Evolutionary conservation across 148 eudicot species (phyloP), one percentile per base, ranked within the genome.

Genomic region (Persicaria tinctoria): DNA sequence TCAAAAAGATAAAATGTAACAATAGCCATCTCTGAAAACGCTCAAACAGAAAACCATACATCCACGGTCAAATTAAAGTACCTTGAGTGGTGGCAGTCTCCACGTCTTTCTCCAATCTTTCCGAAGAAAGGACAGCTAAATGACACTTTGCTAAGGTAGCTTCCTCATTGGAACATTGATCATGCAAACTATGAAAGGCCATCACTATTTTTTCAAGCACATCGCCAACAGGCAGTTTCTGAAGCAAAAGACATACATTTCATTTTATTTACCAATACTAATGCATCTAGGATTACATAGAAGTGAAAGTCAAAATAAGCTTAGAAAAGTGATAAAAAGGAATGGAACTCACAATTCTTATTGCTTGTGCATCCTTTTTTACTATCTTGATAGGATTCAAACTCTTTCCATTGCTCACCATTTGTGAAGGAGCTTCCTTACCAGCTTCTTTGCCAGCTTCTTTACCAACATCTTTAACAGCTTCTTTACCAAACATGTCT

Each of bases 151-250:
- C 76, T 73, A 95, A 75, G 70, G 88, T 89, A 72, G 66, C 80
- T 79, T 88, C 92, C 83, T 92, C 98, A 74, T 76, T 77, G 45
- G 73, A 74, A 70, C 80, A 83, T 85, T 87, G 86, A 78, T 94
- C 97, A 82, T 87, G 87, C 59, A 90, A 77, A 46, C 75, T 77
- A 83, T 90, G 98, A 80, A 87, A 88, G 38, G 93, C 91, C 73
- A 92, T 83, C 72, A 94, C 77, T 6, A 94, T 92, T 76, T 86
- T 94, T 77, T 94, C 97, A 16, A 94, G 90, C 80, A 81, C 77
- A 73, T 86, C 90, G 70, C 98, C 98, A 73, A 87, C 89, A 68
- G 92, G 82, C 85, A 94, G 60, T 92, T 92, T 94, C 98, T 94
- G 85, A 74, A 81, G 70, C 78, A 16, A 8, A 11, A 41, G 44